Evolutionary conservation across 192 early-diverging fungal genomes (phyloP), one percentile per base, ranked within the genome.

Genomic region (Dissophora globulifera): DNA sequence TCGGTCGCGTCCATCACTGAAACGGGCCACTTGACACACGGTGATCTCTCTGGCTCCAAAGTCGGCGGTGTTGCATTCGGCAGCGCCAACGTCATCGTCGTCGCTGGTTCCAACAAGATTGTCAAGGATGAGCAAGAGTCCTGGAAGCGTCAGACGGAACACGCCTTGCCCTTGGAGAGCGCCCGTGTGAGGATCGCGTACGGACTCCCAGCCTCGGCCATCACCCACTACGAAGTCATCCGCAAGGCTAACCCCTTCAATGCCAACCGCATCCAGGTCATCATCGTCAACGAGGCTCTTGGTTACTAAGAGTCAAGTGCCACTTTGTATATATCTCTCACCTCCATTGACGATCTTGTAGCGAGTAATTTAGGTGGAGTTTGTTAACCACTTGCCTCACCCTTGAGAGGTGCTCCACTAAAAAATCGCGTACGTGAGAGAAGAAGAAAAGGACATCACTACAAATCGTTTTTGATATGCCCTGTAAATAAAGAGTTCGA

Each of bases 61-160:
- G 78, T 81, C 17, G 67, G 62, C 5, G 76, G 76, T 26, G 68
- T 79, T 40, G 35, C 78, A 17, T 76, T 61, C 38, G 71, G 62
- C 3, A 50, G 63, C 0, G 58, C 50, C 3, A 72, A 74, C 9
- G 55, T 72, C 33, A 68, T 81, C 20, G 58, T 81, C 10, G 51
- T 81, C 6, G 65, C 59, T 4, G 80, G 80, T 5, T 70, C 80
- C 0, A 81, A 81, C 61, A 81, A 81, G 62, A 81, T 81, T 47
- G 80, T 81, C 4, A 79, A 56, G 76, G 80, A 81, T 50, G 38
- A 64, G 31, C 23, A 45, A 0, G 80, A 78, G 57, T 78, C 80
- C 10, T 66, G 47, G 61, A 62, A 79, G 55, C 52, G 80, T 43
- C 43, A 60, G 17, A 4, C 40, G 19, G 61, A 79, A 30, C 45